phyloP scores from a whole-genome alignment of 108 stramenopile genomes.

The Nannochloropsis oceanica region DNA sequence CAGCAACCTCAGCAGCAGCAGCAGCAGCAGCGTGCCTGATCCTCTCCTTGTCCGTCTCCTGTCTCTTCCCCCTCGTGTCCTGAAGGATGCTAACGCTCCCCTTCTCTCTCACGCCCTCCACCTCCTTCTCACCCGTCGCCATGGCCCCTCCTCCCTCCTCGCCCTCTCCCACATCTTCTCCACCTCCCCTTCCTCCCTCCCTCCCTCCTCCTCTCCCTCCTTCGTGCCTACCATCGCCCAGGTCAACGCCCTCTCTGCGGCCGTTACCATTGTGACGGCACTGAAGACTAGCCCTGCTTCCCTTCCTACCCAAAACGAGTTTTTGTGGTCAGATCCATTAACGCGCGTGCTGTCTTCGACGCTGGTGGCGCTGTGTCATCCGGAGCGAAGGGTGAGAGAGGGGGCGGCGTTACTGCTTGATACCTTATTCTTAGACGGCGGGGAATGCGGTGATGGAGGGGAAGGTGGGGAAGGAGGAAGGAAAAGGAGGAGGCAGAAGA shows the following conservation, averaged over 20 bases:
- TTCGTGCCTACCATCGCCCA: neutral
- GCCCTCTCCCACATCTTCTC: neutral
- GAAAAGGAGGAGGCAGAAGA: neutral
- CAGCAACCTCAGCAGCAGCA: too few species aligned
- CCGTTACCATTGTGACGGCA: neutral
- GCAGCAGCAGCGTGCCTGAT: neutral
- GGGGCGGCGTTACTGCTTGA: neutral
- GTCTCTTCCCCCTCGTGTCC: neutral
- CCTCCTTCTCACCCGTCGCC: neutral
- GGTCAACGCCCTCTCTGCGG: neutral
- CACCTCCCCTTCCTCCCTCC: neutral
- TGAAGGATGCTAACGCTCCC: neutral
- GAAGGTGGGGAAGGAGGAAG: neutral
- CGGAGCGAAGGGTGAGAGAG: neutral
- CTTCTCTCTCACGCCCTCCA: neutral
- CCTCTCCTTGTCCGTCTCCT: neutral
- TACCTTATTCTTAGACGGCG: neutral
- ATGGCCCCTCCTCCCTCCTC: neutral
- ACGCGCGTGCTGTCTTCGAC: neutral
- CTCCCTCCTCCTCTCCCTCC: neutral
- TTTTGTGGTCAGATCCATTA: too few species aligned
- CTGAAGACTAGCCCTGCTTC: neutral
- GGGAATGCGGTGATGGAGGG: neutral
- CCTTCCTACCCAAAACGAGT: neutral
- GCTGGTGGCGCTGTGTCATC: neutral